Conservation (phyloP, 148 eudicot genomes). For the Vaccinium macrocarpon region DNA sequence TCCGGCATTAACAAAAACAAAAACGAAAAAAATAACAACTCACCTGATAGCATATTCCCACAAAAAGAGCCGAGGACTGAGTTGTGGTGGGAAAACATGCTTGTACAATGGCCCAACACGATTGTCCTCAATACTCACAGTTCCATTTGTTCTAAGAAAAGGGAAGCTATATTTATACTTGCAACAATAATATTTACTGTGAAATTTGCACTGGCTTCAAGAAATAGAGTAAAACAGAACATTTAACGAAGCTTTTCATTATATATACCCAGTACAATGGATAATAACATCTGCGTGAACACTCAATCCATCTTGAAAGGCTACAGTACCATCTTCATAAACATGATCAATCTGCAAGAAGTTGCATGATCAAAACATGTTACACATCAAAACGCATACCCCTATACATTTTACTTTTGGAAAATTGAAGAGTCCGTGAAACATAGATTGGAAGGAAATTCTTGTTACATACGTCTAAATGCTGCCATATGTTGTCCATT, state of each 20-base stretch:
- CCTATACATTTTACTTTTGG: no score
- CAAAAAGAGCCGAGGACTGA: slow-evolving; percentile 56
- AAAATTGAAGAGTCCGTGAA: no score
- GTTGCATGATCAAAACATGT: background rate
- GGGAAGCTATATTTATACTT: slow-evolving; percentile 38
- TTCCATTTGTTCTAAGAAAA: slow-evolving; percentile 34
- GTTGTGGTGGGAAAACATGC: slow-evolving; percentile 55
- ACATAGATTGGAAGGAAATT: no score
- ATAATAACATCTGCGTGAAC: slow-evolving; percentile 44
- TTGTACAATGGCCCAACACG: slow-evolving; percentile 48
- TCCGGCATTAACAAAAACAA: no score
- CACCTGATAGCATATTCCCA: slow-evolving; percentile 47
- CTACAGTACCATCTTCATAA: slow-evolving; percentile 44
- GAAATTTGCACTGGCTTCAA: no score
- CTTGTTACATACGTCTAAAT: slow-evolving; percentile 29
- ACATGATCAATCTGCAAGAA: slow-evolving; percentile 34
- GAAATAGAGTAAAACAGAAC: no score
- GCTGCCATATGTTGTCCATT: slow-evolving; percentile 52
- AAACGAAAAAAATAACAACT: background rate
- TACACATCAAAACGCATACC: no score
- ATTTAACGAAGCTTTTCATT: no score
- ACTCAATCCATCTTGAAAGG: slow-evolving; percentile 44
- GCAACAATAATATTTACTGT: background rate
- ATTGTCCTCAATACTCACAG: slow-evolving; percentile 37
- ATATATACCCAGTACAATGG: slow-evolving; percentile 54